Evolutionary conservation across 495 filamentous ascomycete genomes (phyloP).

Genomic region (Aspergillus conjunctus): DNA sequence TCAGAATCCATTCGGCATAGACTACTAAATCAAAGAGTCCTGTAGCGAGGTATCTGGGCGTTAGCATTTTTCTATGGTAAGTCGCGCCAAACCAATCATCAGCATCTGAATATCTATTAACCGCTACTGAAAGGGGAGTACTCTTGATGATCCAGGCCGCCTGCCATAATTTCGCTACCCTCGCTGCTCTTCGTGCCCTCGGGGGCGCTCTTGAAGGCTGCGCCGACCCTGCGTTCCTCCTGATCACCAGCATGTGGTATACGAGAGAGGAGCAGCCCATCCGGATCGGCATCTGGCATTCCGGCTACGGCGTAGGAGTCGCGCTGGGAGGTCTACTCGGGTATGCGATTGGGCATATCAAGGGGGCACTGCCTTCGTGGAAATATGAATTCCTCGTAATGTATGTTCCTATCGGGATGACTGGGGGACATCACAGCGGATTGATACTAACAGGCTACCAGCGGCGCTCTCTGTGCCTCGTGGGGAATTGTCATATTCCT

Average conservation of each 20-base stretch:
- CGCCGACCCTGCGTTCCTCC: too few relatives aligned
- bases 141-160: conserved; percentile 59
- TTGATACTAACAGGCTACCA: not conserved
- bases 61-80: conserved; percentile 60
- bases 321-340: conserved; percentile 59
- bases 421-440: too few relatives aligned
- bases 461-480: conserved; percentile 53
- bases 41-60: conserved; percentile 56
- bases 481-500: conserved; percentile 60
- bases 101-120: not conserved
- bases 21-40: conserved; percentile 21
- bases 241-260: too few relatives aligned
- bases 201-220: too few relatives aligned
- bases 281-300: conserved; percentile 64
- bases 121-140: conserved; percentile 39
- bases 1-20: not conserved
- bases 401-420: conserved; percentile 19
- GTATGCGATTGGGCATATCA: conserved; percentile 59
- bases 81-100: conserved; percentile 4
- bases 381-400: conserved; percentile 59
- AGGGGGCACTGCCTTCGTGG: conserved; percentile 54
- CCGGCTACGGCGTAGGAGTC: conserved; percentile 59
- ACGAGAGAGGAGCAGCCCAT: too few relatives aligned
- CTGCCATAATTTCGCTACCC: too few relatives aligned
- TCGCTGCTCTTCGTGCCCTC: too few relatives aligned